Conservation (phyloP, 306 rosid genomes). For the Inga oerstediana region DNA sequence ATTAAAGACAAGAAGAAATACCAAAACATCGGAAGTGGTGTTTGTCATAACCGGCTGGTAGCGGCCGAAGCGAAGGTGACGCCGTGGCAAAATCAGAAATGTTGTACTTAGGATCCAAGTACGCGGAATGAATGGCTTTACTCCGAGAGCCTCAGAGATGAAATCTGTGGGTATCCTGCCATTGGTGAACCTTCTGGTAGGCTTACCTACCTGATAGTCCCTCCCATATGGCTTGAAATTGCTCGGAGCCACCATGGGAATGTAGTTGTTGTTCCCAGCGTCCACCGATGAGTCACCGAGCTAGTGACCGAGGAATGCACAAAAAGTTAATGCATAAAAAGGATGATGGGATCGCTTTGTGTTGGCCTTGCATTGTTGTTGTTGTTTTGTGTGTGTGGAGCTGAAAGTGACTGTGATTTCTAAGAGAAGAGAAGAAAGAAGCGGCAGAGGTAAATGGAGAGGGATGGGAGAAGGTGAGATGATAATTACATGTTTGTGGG, state of each 20-base stretch:
- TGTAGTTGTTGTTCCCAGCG: conserved; percentile 91
- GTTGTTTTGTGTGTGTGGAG: background rate
- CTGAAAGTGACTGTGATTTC: background rate
- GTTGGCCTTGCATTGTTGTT: conserved; percentile 2
- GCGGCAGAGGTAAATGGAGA: background rate
- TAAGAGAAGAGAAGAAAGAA: background rate
- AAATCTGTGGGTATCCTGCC: conserved; percentile 84
- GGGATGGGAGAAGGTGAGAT: conserved; percentile 22
- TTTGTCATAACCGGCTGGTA: conserved; percentile 90
- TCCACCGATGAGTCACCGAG: conserved; percentile 94
- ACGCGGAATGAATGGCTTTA: conserved; percentile 70
- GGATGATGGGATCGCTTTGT: background rate
- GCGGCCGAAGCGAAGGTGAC: conserved; percentile 94
- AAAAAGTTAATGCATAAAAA: conserved; percentile 29
- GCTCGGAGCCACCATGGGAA: conserved; percentile 80
- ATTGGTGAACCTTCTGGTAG: conserved; percentile 87
- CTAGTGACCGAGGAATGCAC: conserved; percentile 29
- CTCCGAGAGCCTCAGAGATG: conserved; percentile 65
- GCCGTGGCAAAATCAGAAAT: conserved; percentile 82
- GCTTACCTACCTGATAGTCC: conserved; percentile 67
- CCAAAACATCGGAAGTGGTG: conserved; percentile 81
- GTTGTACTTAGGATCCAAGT: conserved; percentile 76
- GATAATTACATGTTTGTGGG: conserved; percentile 36
- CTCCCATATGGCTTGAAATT: conserved; percentile 89
- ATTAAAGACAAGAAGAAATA: background rate